Percentiles rank a stretch among this genome's conserved stretches.
These are phyloP conservation scores for Parachlorella kessleri DNA, from an alignment of 139 green algal genomes.

Conservation along the genomic window DNA sequence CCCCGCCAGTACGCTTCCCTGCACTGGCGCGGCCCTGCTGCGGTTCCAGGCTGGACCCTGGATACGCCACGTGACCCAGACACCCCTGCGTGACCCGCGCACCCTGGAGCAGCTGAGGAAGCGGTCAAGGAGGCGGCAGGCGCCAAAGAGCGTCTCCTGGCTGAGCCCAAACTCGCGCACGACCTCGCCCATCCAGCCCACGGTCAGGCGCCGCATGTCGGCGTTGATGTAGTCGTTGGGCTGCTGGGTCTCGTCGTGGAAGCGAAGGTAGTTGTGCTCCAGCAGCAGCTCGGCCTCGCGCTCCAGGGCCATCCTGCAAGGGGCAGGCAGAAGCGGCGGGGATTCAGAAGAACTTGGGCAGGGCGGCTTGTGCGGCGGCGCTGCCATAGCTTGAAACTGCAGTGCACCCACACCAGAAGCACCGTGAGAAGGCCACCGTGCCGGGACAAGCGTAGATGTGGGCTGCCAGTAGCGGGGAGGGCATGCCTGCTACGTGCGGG, in stretches of 20 bases:
- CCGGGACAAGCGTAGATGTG: too few relatives aligned
- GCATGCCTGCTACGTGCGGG: too few relatives aligned
- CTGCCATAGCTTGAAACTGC: too few relatives aligned
- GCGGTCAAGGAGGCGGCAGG: constrained; percentile 46
- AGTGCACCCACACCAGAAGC: too few relatives aligned
- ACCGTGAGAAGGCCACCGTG: too few relatives aligned
- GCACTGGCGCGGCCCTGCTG: not conserved
- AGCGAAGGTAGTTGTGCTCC: not conserved
- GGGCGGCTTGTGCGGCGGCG: too few relatives aligned
- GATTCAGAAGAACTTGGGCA: too few relatives aligned
- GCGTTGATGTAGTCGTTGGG: not conserved
- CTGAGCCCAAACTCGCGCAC: constrained; percentile 47
- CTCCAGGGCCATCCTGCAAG: not conserved
- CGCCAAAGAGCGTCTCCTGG: constrained; percentile 56
- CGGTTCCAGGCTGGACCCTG: not conserved
- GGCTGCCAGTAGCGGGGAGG: too few relatives aligned
- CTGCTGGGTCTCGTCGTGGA: not conserved
- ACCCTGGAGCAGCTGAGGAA: constrained; percentile 44
- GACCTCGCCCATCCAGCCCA: constrained; percentile 12
- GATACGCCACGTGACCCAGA: not conserved
- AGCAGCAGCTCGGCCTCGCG: not conserved
- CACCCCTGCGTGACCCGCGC: not conserved
- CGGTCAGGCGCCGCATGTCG: not conserved
- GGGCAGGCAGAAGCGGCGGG: too few relatives aligned
- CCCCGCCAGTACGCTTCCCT: not conserved